phyloP scores from a whole-genome alignment of 75 land plant genomes.

The Sequoia sempervirens region DNA sequence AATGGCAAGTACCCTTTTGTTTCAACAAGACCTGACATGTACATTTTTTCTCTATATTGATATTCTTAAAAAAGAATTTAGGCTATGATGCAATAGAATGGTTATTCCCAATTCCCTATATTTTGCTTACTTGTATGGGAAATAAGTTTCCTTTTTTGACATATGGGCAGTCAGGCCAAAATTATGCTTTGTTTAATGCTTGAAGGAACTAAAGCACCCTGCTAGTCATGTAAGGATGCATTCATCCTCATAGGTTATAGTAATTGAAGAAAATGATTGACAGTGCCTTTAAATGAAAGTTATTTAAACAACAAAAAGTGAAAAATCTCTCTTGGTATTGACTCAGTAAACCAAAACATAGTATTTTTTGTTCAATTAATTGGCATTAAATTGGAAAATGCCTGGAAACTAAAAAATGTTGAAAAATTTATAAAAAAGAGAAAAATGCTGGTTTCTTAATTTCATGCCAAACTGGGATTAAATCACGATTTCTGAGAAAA shows the following conservation, averaged over 20 bases:
- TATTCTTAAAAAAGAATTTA: neutral
- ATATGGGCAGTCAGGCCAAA: neutral
- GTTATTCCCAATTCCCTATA: neutral
- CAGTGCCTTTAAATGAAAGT: neutral
- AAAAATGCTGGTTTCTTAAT: no score
- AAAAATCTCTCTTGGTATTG: no score
- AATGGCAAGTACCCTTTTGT: neutral
- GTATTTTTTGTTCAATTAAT: no score
- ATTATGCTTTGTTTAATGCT: neutral
- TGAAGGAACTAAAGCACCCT: neutral
- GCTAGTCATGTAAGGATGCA: neutral
- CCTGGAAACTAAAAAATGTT: no score
- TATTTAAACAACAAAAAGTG: neutral
- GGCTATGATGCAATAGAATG: neutral
- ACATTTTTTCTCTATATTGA: neutral
- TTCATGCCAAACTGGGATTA: no score
- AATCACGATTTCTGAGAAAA: no score
- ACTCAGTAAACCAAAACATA: no score
- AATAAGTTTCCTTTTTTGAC: neutral
- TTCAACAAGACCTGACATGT: neutral
- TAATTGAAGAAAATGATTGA: neutral
- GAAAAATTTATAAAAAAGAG: no score
- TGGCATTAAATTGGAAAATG: no score
- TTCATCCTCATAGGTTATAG: neutral
- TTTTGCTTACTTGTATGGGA: neutral